These are phyloP conservation scores for Harringtonia aguacate DNA, from an alignment of 2,329 filamentous ascomycete genomes.

Conservation along the genomic window DNA sequence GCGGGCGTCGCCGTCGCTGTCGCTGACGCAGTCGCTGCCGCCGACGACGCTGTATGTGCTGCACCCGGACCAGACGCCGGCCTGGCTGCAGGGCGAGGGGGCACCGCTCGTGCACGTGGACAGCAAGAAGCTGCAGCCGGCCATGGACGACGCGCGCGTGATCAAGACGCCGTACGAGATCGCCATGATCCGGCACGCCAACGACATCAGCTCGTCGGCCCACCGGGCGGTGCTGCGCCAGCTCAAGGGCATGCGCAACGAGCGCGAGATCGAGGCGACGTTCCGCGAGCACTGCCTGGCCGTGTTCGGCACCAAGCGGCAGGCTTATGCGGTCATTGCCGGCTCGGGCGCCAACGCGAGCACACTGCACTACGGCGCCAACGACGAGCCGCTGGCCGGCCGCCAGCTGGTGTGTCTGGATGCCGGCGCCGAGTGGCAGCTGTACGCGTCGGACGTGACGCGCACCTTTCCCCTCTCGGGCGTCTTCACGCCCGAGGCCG, in stretches of 20 bases:
- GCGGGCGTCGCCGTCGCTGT: conserved; percentile 12
- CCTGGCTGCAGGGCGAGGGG: background rate
- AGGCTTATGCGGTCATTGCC: conserved; percentile 85
- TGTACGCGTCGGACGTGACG: conserved; percentile 86
- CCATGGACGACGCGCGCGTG: conserved; percentile 72
- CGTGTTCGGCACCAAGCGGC: conserved; percentile 54
- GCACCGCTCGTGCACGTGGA: conserved; percentile 29
- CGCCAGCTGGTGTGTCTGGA: conserved; percentile 74
- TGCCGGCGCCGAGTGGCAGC: conserved; percentile 73
- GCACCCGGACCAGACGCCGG: conserved; percentile 21
- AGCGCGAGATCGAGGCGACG: conserved; percentile 72
- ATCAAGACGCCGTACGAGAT: conserved; percentile 84
- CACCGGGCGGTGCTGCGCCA: conserved; percentile 62
- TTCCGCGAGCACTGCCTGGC: conserved; percentile 66
- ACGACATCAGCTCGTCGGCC: conserved; percentile 65
- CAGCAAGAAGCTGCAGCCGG: conserved; percentile 44
- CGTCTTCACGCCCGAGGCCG: conserved; percentile 54
- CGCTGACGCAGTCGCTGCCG: background rate
- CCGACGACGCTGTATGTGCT: conserved; percentile 32
- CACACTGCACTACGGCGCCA: conserved; percentile 77
- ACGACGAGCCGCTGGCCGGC: conserved; percentile 60
- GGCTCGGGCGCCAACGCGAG: conserved; percentile 74
- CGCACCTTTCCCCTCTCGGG: conserved; percentile 74
- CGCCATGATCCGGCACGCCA: conserved; percentile 69
- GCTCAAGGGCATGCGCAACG: conserved; percentile 55